These are phyloP conservation scores for Solioccasus polychromus DNA, from an alignment of 768 basidiomycete genomes.

Conservation along the genomic window DNA sequence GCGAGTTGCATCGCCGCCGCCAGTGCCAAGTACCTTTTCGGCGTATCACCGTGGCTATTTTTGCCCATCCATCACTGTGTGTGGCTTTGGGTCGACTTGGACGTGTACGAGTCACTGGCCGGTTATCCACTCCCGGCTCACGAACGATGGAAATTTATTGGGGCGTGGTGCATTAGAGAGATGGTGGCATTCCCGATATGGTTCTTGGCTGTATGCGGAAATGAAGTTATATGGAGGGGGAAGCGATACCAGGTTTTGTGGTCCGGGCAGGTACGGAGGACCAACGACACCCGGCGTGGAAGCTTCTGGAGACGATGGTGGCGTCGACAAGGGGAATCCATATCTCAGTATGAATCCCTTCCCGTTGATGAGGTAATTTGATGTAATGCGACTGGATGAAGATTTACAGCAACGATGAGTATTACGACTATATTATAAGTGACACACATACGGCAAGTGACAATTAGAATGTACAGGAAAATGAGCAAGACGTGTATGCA, in stretches of 20 bases:
- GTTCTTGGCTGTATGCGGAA: slow-evolving; percentile 75
- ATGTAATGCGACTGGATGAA: slow-evolving; percentile 19
- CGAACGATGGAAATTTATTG: slow-evolving; percentile 56
- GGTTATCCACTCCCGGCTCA: slow-evolving; percentile 54
- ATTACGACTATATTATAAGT: slow-evolving; percentile 31
- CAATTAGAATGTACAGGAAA: slow-evolving; percentile 37
- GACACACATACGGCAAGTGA: slow-evolving; percentile 30
- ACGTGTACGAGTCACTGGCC: slow-evolving; percentile 76
- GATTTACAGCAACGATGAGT: slow-evolving; percentile 28
- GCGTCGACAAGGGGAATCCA: slow-evolving; percentile 9
- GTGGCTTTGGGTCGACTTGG: slow-evolving; percentile 81
- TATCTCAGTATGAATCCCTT: slow-evolving; percentile 18
- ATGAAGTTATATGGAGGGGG: slow-evolving; percentile 87
- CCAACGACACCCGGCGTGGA: slow-evolving; percentile 9
- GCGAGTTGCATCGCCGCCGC: slow-evolving; percentile 62
- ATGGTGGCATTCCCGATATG: slow-evolving; percentile 86
- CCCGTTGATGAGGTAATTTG: slow-evolving; percentile 13
- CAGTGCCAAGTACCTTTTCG: slow-evolving; percentile 50
- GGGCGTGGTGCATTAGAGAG: slow-evolving; percentile 81
- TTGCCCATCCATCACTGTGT: slow-evolving; percentile 55
- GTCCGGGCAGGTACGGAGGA: slow-evolving; percentile 63
- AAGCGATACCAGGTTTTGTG: slow-evolving; percentile 65
- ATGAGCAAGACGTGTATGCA: slow-evolving; percentile 28
- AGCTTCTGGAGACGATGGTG: slow-evolving; percentile 29
- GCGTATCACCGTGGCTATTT: slow-evolving; percentile 52